Percentiles rank a stretch among this genome's conserved stretches.
Conservation (phyloP, 805 yeast genomes). For the Candida oleophila region DNA sequence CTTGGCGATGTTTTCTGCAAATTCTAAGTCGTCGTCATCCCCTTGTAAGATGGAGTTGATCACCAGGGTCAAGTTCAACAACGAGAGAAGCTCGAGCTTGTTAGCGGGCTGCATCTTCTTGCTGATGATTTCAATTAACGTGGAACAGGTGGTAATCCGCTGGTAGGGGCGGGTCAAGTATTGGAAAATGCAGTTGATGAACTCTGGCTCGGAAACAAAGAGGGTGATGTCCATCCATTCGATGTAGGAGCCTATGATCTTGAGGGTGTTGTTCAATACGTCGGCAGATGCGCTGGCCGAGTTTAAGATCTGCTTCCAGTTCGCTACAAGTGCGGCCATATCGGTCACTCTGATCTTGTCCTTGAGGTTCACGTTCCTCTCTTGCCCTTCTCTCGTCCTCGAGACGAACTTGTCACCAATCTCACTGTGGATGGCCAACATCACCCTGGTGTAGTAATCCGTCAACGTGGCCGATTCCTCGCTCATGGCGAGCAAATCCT, state of each 20-base stretch:
- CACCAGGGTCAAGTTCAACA: slow-evolving; percentile 64
- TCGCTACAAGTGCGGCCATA: slow-evolving; percentile 58
- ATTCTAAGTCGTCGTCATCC: slow-evolving; percentile 54
- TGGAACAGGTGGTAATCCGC: slow-evolving; percentile 56
- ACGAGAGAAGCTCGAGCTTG: slow-evolving; percentile 64
- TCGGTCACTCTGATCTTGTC: slow-evolving; percentile 80
- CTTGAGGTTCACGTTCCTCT: slow-evolving; percentile 70
- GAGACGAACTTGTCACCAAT: slow-evolving; percentile 88
- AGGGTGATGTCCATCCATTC: slow-evolving; percentile 89
- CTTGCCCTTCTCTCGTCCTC: slow-evolving; percentile 60
- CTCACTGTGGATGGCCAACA: slow-evolving; percentile 79
- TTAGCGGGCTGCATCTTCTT: slow-evolving; percentile 77
- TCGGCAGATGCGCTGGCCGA: slow-evolving; percentile 15
- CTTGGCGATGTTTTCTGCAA: slow-evolving; percentile 73
- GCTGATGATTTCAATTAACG: slow-evolving; percentile 63
- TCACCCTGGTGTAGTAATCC: slow-evolving; percentile 75
- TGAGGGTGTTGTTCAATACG: slow-evolving; percentile 56
- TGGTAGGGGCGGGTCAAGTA: slow-evolving; percentile 50
- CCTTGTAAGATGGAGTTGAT: slow-evolving; percentile 35
- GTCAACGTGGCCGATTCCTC: slow-evolving; percentile 26
- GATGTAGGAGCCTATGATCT: slow-evolving; percentile 78
- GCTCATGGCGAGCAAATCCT: slow-evolving; percentile 24
- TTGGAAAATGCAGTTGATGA: slow-evolving; percentile 56
- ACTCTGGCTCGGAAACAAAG: slow-evolving; percentile 56
- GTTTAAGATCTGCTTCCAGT: slow-evolving; percentile 64